Evolutionary conservation across 2,329 filamentous ascomycete genomes (phyloP).

Genomic region (Claviceps lovelessii): DNA sequence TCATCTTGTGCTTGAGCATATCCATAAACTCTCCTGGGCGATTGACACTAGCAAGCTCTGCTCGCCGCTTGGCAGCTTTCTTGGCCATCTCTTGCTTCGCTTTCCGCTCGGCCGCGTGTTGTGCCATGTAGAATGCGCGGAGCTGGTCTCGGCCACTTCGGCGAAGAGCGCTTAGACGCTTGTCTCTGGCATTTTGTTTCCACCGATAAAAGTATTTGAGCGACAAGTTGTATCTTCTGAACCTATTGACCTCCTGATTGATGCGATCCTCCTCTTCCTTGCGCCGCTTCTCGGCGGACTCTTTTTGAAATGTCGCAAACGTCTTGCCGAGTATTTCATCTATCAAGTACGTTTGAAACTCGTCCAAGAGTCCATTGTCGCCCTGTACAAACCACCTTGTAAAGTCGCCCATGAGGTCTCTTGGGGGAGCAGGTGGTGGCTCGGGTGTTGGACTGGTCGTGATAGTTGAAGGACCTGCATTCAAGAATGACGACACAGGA

Average conservation of each 20-base stretch:
- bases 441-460: background rate
- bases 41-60: constrained; percentile 15
- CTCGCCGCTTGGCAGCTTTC: constrained; percentile 12
- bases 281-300: constrained; percentile 26
- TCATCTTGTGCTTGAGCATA: constrained; percentile 18
- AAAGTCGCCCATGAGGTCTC: constrained; percentile 34
- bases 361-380: constrained; percentile 37
- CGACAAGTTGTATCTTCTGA: constrained; percentile 33
- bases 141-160: constrained; percentile 37
- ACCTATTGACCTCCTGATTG: constrained; percentile 32
- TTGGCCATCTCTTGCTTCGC: constrained; percentile 21
- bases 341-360: constrained; percentile 33
- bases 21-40: constrained; percentile 21
- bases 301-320: constrained; percentile 25
- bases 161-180: constrained; percentile 35
- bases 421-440: constrained; percentile 5
- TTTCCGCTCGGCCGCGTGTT: constrained; percentile 18
- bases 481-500: background rate
- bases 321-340: constrained; percentile 29
- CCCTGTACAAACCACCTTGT: constrained; percentile 40
- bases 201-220: constrained; percentile 44
- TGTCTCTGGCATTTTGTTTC: constrained; percentile 34
- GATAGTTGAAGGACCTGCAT: background rate
- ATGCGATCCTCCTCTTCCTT: constrained; percentile 34
- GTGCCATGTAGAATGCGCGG: constrained; percentile 29